phyloP scores from a whole-genome alignment of 192 early-diverging fungal genomes.

The Coemansia sp. region DNA sequence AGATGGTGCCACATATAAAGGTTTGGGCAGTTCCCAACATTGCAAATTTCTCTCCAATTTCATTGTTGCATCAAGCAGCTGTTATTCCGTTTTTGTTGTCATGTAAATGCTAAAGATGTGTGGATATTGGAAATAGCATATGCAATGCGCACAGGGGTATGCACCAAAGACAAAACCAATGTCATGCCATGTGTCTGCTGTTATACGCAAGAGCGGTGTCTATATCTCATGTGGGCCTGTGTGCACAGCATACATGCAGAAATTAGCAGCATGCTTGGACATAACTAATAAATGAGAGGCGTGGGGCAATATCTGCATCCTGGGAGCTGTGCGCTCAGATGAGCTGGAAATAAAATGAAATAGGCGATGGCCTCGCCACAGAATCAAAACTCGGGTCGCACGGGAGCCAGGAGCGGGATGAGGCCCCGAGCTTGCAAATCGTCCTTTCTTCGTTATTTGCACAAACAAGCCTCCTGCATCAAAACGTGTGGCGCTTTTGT shows the following conservation, averaged over 20 bases:
- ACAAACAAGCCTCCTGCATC: slow-evolving; percentile 1
- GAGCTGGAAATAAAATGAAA: neutral
- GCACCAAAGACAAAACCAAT: neutral
- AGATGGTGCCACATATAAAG: too few species aligned
- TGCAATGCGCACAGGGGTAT: neutral
- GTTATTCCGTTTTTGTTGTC: neutral
- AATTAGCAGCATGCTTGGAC: too few species aligned
- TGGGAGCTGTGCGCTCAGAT: neutral
- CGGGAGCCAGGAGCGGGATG: too few species aligned
- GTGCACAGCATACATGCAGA: neutral
- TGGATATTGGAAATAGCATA: neutral
- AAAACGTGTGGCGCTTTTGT: neutral
- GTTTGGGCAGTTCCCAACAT: too few species aligned
- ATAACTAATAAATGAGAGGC: neutral
- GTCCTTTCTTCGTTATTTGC: too few species aligned
- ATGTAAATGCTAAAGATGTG: neutral
- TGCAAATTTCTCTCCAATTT: too few species aligned
- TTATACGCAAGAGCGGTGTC: neutral
- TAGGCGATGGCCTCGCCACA: too few species aligned
- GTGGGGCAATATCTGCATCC: neutral
- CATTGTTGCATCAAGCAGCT: too few species aligned
- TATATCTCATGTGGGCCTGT: neutral
- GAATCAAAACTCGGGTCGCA: too few species aligned
- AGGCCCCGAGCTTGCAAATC: too few species aligned
- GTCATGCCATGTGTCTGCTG: neutral